These are phyloP conservation scores for Penicillium sp. DNA, from an alignment of 2,329 filamentous ascomycete species.

Conservation along the genomic window DNA sequence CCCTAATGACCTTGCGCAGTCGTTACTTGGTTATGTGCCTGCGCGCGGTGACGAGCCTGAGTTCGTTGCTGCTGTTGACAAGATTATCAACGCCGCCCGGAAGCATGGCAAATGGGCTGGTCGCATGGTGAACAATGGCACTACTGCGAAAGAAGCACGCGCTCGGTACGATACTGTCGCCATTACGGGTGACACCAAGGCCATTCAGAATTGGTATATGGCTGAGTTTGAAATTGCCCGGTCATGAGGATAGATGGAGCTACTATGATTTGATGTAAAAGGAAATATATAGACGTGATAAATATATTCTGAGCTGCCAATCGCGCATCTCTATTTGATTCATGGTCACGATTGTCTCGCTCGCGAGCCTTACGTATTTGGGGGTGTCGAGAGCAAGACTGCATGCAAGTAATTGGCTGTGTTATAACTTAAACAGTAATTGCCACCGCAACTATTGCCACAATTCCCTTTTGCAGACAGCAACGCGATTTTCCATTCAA, in stretches of 20 bases:
- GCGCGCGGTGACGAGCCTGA: slow-evolving; percentile 60
- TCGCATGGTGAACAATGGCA: slow-evolving; percentile 53
- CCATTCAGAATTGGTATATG: slow-evolving; percentile 57
- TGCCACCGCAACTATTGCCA: too few relatives aligned
- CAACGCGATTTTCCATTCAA: too few relatives aligned
- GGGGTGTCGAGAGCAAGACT: too few relatives aligned
- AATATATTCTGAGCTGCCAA: not conserved
- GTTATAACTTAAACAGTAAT: too few relatives aligned
- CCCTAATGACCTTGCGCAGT: slow-evolving; percentile 42
- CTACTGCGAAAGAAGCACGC: slow-evolving; percentile 44
- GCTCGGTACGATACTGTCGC: slow-evolving; percentile 50
- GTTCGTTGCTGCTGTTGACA: slow-evolving; percentile 63
- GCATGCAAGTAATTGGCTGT: too few relatives aligned
- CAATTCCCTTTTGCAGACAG: too few relatives aligned
- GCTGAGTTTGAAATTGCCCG: slow-evolving; percentile 46
- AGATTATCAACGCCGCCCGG: slow-evolving; percentile 61
- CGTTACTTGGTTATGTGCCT: slow-evolving; percentile 63
- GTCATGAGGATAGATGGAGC: slow-evolving; percentile 28
- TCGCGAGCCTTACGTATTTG: slow-evolving; percentile 40
- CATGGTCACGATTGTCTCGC: slow-evolving; percentile 38
- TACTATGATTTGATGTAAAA: not conserved
- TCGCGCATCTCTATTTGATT: slow-evolving; percentile 45
- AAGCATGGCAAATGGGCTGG: slow-evolving; percentile 69
- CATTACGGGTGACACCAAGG: slow-evolving; percentile 52
- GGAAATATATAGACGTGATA: slow-evolving; percentile 5